These are phyloP conservation scores for Silene noctiflora DNA, from an alignment of 179 eudicot species.

Conservation along the genomic window DNA sequence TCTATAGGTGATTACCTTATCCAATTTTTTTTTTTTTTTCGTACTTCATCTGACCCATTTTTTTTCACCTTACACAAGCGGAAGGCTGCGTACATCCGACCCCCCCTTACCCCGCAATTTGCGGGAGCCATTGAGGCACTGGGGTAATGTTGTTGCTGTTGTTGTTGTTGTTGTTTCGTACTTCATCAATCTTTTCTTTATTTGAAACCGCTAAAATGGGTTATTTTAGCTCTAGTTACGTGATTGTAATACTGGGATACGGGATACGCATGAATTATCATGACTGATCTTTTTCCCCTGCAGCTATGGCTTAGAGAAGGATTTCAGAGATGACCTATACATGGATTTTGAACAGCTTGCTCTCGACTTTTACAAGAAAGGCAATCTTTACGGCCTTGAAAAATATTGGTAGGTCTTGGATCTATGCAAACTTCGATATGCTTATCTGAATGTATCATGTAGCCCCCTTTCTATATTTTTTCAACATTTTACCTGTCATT, in stretches of 20 bases:
- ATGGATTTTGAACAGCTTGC: constrained; percentile 73
- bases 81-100: no score
- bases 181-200: not conserved
- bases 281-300: constrained; percentile 21
- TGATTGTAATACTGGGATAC: not conserved
- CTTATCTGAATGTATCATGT: no score
- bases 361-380: constrained; percentile 62
- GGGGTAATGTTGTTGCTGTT: no score
- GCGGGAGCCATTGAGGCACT: no score
- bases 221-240: no score
- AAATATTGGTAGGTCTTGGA: constrained; percentile 67
- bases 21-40: not conserved
- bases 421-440: not conserved
- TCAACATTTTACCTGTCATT: not conserved
- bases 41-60: not conserved
- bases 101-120: no score
- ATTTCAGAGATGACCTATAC: constrained; percentile 70
- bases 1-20: constrained; percentile 58
- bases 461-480: no score
- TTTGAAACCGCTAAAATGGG: not conserved
- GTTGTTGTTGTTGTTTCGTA: no score
- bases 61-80: no score
- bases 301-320: constrained; percentile 95
- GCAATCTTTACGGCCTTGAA: constrained; percentile 92
- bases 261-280: not conserved